Base-by-base conservation (phyloP, 2,329 filamentous ascomycete species). In the Corynespora cassiicola region DNA sequence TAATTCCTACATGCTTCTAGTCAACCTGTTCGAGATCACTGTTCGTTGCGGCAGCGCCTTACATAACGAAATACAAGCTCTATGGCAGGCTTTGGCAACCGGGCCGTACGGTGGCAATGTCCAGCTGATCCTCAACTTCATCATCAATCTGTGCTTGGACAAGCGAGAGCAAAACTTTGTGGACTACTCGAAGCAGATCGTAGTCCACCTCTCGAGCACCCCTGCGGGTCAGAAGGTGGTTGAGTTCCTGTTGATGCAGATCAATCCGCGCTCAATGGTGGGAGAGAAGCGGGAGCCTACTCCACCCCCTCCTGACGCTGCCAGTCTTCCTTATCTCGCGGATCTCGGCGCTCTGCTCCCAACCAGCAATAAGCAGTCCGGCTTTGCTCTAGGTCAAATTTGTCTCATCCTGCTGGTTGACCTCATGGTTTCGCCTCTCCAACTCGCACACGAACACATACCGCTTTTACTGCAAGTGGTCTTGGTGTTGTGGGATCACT, bases 131-230 rank as follows among this genome's bases (percentile, higher is more conserved):
- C 79, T 99, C 1, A 91, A 97, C 65, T 99, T 99, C 62, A 94
- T 99, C 68, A 97, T 99, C 69, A 85, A 85, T 18, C 79, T 97
- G 4, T 99, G 94, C 55, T 75, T 99, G 8, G 94, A 99, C 58
- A 85, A 92, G 20, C 85, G 92, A 31, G 95, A 99, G 66, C 94
- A 99, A 59, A 97, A 96, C 56, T 99, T 96, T 66, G 92, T 99
- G 38, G 90, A 96, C 55, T 96, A 95, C 62, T 92, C 92, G 5
- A 99, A 97, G 72, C 94, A 99, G 67, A 94, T 99, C 35, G 90
- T 97, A 11, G 95, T 99, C 1, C 97, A 96, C 65, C 69, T 99
- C 5, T 95, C 94, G 0, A 94, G 89, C 50, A 96, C 80, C 60
- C 87, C 70, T 63, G 84, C 91, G 2, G 91, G 91, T 1, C 86